Conservation (phyloP, 179 eudicot species). For the Silene coronaria region DNA sequence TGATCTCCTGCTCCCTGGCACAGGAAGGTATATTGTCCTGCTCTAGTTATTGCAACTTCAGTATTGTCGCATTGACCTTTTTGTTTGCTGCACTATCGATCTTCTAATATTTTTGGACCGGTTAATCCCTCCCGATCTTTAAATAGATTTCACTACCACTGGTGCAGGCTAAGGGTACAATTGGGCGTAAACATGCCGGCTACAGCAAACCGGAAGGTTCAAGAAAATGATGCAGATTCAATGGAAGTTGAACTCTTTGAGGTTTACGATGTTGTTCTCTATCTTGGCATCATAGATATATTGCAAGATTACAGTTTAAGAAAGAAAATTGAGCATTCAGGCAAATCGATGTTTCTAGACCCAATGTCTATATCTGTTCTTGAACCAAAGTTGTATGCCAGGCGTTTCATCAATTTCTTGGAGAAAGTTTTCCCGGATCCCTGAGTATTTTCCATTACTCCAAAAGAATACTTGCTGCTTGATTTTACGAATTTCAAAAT, state of each 20-base stretch:
- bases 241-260: slow-evolving; percentile 74
- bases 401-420: slow-evolving; percentile 62
- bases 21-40: slow-evolving; percentile 61
- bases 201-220: slow-evolving; percentile 56
- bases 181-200: slow-evolving; percentile 98
- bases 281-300: slow-evolving; percentile 84
- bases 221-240: slow-evolving; percentile 41
- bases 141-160: neutral
- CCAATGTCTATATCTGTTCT: slow-evolving; percentile 63
- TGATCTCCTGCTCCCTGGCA: slow-evolving; percentile 92
- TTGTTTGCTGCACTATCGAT: neutral
- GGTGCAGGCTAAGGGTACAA: slow-evolving; percentile 78
- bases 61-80: neutral
- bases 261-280: slow-evolving; percentile 90
- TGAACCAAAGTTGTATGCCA: slow-evolving; percentile 64
- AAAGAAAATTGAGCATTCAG: slow-evolving; percentile 72
- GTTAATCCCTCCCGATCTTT: neutral
- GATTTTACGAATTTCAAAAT: neutral
- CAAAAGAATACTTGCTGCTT: neutral
- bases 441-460: slow-evolving; percentile 11
- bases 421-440: slow-evolving; percentile 63
- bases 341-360: slow-evolving; percentile 57
- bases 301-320: slow-evolving; percentile 74
- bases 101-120: neutral
- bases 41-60: neutral